A percentile compares a stretch with the other conserved stretches of the same genome.
These are phyloP conservation scores for Cercospora janseana DNA, from an alignment of 2,329 filamentous ascomycete species.

Conservation along the genomic window DNA sequence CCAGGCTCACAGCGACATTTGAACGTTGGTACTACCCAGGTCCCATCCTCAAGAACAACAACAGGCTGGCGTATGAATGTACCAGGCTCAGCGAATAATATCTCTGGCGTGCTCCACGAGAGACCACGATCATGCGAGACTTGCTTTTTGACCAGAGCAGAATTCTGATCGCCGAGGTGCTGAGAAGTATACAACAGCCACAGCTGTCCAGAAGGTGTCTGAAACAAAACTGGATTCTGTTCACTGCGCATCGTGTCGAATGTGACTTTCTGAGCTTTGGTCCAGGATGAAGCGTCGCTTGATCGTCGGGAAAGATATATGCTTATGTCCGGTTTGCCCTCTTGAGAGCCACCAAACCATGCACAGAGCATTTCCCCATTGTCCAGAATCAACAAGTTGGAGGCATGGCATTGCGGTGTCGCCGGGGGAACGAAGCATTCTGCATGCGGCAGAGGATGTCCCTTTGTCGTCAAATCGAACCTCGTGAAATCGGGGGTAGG, in stretches of 20 bases:
- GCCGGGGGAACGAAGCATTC: constrained; percentile 18
- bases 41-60: constrained; percentile 15
- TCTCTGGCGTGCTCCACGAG: constrained; percentile 11
- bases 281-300: constrained; percentile 11
- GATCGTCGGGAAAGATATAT: constrained; percentile 19
- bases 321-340: constrained; percentile 25
- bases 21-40: constrained; percentile 23
- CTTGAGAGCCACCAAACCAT: constrained; percentile 24
- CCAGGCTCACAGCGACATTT: constrained; percentile 21
- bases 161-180: constrained; percentile 22
- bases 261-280: constrained; percentile 16
- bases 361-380: constrained; percentile 25
- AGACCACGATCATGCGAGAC: constrained; percentile 14
- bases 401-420: constrained; percentile 24
- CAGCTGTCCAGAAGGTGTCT: constrained; percentile 19
- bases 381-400: constrained; percentile 20
- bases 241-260: constrained; percentile 22
- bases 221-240: constrained; percentile 22
- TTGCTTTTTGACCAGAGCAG: constrained; percentile 21
- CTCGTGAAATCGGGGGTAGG: constrained; percentile 4
- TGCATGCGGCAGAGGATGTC: constrained; percentile 13
- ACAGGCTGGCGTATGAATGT: constrained; percentile 25
- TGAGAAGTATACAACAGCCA: constrained; percentile 24
- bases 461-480: constrained; percentile 9
- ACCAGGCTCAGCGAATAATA: constrained; percentile 19